Conservation (phyloP, 2,329 filamentous ascomycete genomes). For the Nemania sp. region DNA sequence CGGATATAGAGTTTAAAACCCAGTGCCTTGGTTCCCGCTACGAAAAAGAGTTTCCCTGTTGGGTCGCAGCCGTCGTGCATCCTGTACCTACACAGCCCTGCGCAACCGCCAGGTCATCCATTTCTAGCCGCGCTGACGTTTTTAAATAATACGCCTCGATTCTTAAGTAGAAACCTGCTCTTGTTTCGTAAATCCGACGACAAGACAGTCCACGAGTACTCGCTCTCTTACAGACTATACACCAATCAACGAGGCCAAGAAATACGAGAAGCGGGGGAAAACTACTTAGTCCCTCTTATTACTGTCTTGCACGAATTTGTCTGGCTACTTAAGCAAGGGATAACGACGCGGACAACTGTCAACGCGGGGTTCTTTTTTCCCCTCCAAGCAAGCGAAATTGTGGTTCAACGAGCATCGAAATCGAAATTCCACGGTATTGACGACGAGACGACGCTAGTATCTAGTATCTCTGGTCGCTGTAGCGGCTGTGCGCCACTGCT, state of each 20-base stretch:
- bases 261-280: constrained; percentile 32
- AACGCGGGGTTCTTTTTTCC: constrained; percentile 8
- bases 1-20: constrained; percentile 11
- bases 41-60: constrained; percentile 36
- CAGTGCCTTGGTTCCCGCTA: constrained; percentile 28
- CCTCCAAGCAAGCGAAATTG: neutral
- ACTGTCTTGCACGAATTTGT: constrained; percentile 9
- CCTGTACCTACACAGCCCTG: constrained; percentile 47
- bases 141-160: constrained; percentile 10
- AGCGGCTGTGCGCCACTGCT: constrained; percentile 44
- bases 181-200: constrained; percentile 18
- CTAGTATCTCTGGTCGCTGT: constrained; percentile 37
- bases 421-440: constrained; percentile 31
- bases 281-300: constrained; percentile 23
- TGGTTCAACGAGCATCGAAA: constrained; percentile 22
- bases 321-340: constrained; percentile 10
- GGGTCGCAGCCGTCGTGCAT: constrained; percentile 45
- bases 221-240: constrained; percentile 9
- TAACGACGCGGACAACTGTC: constrained; percentile 3
- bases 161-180: constrained; percentile 7
- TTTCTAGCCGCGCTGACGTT: constrained; percentile 24
- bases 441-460: constrained; percentile 30
- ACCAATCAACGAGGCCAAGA: constrained; percentile 21
- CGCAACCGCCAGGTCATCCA: constrained; percentile 27
- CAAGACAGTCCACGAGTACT: neutral